Base-by-base conservation (phyloP, 2,329 filamentous ascomycete genomes). In the Sporothrix globosa region DNA sequence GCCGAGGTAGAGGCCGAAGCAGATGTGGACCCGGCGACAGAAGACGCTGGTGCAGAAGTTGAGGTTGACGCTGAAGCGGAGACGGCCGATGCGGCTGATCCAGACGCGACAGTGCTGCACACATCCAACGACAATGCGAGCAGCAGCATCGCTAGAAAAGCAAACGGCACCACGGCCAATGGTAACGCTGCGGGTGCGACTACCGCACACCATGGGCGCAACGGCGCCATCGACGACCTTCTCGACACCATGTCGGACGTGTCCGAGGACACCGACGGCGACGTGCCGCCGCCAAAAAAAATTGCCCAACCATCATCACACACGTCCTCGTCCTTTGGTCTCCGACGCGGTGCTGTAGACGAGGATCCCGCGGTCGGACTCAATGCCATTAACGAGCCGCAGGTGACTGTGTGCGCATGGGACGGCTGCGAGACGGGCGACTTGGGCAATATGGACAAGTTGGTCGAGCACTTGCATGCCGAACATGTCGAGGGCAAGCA, bases 401-500 rank as follows among this genome's bases (percentile, higher is more conserved):
- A 95, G 78, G 89, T 95, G 61, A 93, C 91, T 0, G 82, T 88
- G 63, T 96, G 92, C 80, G 87, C 87, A 69, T 96, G 92, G 92
- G 90, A 92, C 73, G 90, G 89, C 70, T 96, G 92, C 77, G 82
- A 84, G 53, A 88, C 84, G 3, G 90, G 89, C 52, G 91, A 94
- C 76, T 80, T 92, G 74, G 85, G 88, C 19, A 91, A 94, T 77
- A 95, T 95, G 92, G 92, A 96, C 80, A 88, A 84, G 73, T 81
- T 96, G 56, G 92, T 96, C 54, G 87, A 92, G 75, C 92, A 96
- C 77, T 92, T 96, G 72, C 95, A 98, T 81, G 91, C 93, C 77
- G 92, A 95, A 71, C 96, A 99, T 80, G 97, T 98, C 77, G 93
- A 96, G 77, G 92, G 90, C 72, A 88, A 94, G 69, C 92, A 96